Evolutionary conservation across 2,329 filamentous ascomycete genomes (phyloP), one percentile per base, ranked within the genome.

Genomic region (Capronia americana): DNA sequence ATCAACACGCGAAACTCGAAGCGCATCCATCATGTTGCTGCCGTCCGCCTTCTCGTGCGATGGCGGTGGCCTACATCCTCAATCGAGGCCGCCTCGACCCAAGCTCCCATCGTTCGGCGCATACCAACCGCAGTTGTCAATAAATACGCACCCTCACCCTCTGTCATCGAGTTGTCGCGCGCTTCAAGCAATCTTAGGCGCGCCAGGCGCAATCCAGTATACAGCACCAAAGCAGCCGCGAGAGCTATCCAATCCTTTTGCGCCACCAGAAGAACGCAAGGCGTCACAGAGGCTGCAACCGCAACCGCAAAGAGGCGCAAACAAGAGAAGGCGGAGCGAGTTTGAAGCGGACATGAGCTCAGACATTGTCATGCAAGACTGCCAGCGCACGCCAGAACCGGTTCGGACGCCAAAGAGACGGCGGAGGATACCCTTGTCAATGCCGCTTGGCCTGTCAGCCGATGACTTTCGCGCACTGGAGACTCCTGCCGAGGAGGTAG

Each of bases 1-100:
- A 44, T 44, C 38, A 57, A 14, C 8, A n/a, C 65, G 57, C 57
- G 56, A 57, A 55, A 63, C 55, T 46, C 61, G 17, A 20, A 17
- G 56, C 60, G 68, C 65, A 65, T 62, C 67, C 56, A 58, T 56
- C 64, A 74, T 82, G 80, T 72, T 82, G 56, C 79, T 82, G 65
- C 80, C 80, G 64, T 82, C 80, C 8, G 80, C 80, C 34, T 73
- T 82, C 57, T 73, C 79, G 64, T 82, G 80, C 77, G 80, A 82
- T 38, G 67, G 62, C 41, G 69, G 48, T 51, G 48, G 72, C 76
- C 74, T 64, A 62, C 73, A 61, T 61, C 67, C 59, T 41, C 60
- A 69, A 23, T 44, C 44, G 38, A 57, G 58, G 26, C 63, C 66
- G 28, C 61, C 65, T 32, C 55, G 71, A 51, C 71, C 71, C 14